Conservation (phyloP, 768 basidiomycete species). For the Boletellus ananas region DNA sequence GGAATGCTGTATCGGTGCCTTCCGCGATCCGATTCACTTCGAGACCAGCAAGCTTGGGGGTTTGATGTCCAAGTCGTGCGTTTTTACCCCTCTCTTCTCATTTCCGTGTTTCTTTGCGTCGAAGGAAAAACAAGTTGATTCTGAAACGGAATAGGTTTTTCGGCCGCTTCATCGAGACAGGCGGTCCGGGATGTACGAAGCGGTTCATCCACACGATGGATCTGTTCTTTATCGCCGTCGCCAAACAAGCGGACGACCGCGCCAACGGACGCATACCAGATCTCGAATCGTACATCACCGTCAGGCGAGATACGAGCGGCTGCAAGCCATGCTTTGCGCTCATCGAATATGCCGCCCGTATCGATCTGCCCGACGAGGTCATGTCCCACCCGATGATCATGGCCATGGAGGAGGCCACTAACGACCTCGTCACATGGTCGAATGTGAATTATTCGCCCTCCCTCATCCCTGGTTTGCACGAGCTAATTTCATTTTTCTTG, state of each 20-base stretch:
- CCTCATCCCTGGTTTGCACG: neutral
- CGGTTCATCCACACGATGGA: conserved; percentile 42
- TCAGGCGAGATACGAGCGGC: conserved; percentile 53
- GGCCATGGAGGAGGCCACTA: conserved; percentile 44
- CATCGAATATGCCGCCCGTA: conserved; percentile 50
- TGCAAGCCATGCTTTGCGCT: conserved; percentile 49
- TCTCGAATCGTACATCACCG: conserved; percentile 49
- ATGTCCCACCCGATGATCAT: conserved; percentile 47
- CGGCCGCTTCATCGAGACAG: conserved; percentile 34
- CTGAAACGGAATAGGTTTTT: conserved; percentile 32
- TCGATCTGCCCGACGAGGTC: conserved; percentile 53
- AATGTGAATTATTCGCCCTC: conserved; percentile 29
- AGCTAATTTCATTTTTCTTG: neutral
- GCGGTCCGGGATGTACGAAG: conserved; percentile 37
- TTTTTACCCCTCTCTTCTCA: neutral
- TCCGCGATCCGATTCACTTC: conserved; percentile 27
- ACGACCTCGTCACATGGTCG: conserved; percentile 51
- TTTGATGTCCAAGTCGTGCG: conserved; percentile 34
- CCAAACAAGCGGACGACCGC: conserved; percentile 42
- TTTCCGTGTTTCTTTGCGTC: neutral
- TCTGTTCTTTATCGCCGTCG: conserved; percentile 41
- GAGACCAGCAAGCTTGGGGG: conserved; percentile 28
- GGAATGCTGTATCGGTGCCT: conserved; percentile 27
- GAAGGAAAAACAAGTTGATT: neutral
- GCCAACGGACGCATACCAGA: conserved; percentile 35